Percentiles rank a stretch among this genome's conserved stretches.
Evolutionary conservation across 495 filamentous ascomycete species (phyloP).

Genomic region (Astrothelium subdiscretum): DNA sequence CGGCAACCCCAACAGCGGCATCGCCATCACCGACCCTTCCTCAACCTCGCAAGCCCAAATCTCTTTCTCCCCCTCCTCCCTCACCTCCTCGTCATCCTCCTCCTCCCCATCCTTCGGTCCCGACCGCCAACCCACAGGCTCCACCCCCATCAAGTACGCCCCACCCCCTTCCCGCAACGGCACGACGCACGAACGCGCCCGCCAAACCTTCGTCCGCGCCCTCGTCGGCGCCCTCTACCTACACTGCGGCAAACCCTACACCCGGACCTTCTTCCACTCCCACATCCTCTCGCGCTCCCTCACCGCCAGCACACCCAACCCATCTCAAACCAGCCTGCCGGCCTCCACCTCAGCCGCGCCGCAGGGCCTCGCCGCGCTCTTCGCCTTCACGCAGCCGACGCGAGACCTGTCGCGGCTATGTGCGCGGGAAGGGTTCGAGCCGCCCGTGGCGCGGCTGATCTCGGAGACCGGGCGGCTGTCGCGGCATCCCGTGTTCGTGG

Average conservation of each 20-base stretch:
- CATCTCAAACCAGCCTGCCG: neutral
- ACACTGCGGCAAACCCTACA: constrained; percentile 55
- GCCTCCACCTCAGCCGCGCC: neutral
- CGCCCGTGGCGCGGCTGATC: constrained; percentile 73
- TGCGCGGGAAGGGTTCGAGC: constrained; percentile 75
- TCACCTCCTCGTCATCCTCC: neutral
- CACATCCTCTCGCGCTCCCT: constrained; percentile 76
- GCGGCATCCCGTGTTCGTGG: constrained; percentile 81
- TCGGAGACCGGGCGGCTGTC: constrained; percentile 77
- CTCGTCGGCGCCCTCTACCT: constrained; percentile 75
- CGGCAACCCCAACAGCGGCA: neutral
- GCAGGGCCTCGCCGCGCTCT: constrained; percentile 54
- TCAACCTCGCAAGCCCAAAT: constrained; percentile 9
- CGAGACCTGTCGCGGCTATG: constrained; percentile 72
- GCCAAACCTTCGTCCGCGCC: constrained; percentile 63
- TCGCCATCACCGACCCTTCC: constrained; percentile 2
- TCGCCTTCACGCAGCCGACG: constrained; percentile 71
- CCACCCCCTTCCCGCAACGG: constrained; percentile 15
- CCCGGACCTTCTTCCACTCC: constrained; percentile 66
- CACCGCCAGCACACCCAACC: neutral
- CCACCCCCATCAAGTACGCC: neutral
- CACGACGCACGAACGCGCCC: constrained; percentile 28
- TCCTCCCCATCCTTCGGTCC: neutral
- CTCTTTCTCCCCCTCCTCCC: neutral
- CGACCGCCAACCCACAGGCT: neutral